Evolutionary conservation across 768 basidiomycete genomes (phyloP).

Genomic region (Rhodotorula babjevae): DNA sequence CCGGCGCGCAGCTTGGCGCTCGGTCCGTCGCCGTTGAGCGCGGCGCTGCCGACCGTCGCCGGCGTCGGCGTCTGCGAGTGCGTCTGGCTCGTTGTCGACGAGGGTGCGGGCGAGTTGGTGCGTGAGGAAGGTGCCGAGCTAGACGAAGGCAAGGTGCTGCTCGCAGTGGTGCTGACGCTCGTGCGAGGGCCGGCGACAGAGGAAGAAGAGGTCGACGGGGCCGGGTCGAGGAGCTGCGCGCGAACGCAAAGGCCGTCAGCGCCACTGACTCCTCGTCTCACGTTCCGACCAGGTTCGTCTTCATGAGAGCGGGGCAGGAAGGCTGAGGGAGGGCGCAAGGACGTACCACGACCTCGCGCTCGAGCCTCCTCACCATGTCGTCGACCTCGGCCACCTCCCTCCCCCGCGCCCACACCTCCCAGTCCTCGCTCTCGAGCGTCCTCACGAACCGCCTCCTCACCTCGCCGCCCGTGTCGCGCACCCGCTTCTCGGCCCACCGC

Average conservation of each 20-base stretch:
- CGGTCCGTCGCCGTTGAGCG: not conserved
- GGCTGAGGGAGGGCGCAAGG: too few species aligned
- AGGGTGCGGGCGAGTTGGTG: too few species aligned
- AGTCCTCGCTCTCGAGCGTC: not conserved
- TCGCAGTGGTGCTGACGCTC: not conserved
- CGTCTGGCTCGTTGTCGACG: too few species aligned
- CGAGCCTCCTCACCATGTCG: constrained; percentile 1
- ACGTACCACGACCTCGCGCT: constrained; percentile 2
- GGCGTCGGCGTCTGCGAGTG: too few species aligned
- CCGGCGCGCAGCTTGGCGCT: not conserved
- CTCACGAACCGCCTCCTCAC: constrained; percentile 4
- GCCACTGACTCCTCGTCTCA: too few species aligned
- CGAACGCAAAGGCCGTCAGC: not conserved
- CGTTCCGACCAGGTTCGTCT: not conserved
- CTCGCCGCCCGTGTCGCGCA: not conserved
- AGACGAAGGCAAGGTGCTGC: not conserved
- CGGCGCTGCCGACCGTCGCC: too few species aligned
- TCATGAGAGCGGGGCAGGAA: too few species aligned
- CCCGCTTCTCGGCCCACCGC: not conserved
- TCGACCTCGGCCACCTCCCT: not conserved
- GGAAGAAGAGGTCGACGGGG: not conserved
- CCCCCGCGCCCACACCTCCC: not conserved
- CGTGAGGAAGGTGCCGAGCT: too few species aligned
- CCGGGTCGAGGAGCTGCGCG: not conserved
- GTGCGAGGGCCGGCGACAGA: not conserved